Evolutionary conservation across 2,329 filamentous ascomycete genomes (phyloP), one percentile per base, ranked within the genome.

Genomic region (Chalaropsis ovoidea): DNA sequence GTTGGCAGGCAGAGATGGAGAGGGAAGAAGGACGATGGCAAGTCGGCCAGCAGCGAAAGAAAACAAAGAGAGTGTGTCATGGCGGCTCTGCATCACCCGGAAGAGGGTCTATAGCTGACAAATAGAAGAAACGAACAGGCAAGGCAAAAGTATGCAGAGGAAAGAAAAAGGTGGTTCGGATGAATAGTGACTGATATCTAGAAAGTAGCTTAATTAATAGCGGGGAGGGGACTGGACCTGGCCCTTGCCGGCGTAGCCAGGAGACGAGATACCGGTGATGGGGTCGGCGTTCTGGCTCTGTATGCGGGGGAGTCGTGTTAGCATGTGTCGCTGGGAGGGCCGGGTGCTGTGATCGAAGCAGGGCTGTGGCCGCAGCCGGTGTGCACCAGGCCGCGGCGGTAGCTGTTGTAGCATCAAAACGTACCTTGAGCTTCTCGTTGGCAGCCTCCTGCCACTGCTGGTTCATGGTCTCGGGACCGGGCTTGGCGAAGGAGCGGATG

Each of bases 361-460:
- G 43, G 43, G 15, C 43, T 5, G 43, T 3, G 13, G 19, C 24
- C 15, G 7, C 1, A 13, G 8, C 27, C 24, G 24, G 19, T 7
- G 41, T 4, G 4, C n/a, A 4, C 4, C 45, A 22, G n/a, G n/a
- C n/a, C n/a, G n/a, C 11, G 5, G 24, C 58, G 43, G 41, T 22
- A 56, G 19, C 61, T 13, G 47, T 27, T 22, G 8, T 52, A 27
- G 24, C 24, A 27, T 52, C 27, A 41, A 49, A 52, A 78, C 85
- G 73, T 80, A 95, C 93, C 84, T 86, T 92, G 77, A 96, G 82
- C 78, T 89, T 94, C 81, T 96, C 94, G 79, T 99, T 96, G 71
- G 87, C 83, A 72, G 88, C 88, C 81, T 97, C 91, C 81, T 99
- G 90, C 85, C 89, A 97, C 79, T 99, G 94, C 82, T 90, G 89